Base-by-base conservation (phyloP, 345 rosid genomes). In the Carallia brachiata region DNA sequence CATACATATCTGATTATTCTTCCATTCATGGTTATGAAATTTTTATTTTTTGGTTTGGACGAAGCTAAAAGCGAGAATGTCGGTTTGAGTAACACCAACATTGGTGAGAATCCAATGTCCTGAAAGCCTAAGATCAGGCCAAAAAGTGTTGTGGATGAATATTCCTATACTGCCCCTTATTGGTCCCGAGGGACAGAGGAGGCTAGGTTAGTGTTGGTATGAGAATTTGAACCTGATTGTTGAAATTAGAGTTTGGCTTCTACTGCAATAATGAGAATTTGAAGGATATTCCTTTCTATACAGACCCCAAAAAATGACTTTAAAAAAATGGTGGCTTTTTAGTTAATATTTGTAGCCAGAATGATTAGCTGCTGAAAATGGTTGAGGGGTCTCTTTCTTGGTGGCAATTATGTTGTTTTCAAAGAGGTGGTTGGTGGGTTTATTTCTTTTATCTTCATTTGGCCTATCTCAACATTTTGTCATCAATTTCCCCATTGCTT, bases 331-430 rank as follows among this genome's bases (percentile, higher is more conserved):
- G 30, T 55, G 28, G 59, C 0, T 3, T 54, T 54, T 3, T 19
- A 19, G 58, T 54, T 19, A 10, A 53, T 18, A n/a, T 53, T 54
- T 23, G 28, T 54, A 28, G 58, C 12, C 30, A 39, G 57, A 47
- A 52, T 7, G 52, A 15, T 27, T 44, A 44, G 61, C 58, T 18
- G 15, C 78, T 79, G 36, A 15, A 70, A 53, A 65, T 79, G 73
- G 96, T 84, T 90, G 87, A 79, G 66, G 52, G 55, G 88, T 90
- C 90, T 61, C 82, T 77, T 82, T 86, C 89, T 7, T 71, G 70
- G 80, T 69, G 70, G 92, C 80, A 80, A 89, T 76, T 65, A 67
- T 70, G 83, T 89, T 72, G 79, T 80, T 89, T 83, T 89, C 92
- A 66, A 50, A 56, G 61, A 60, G 85, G 84, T 82, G 78, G 86